A percentile compares a stretch with the other conserved stretches of the same genome.
Evolutionary conservation across 2,329 filamentous ascomycete genomes (phyloP).

Genomic region (Drechslerella dactyloides): DNA sequence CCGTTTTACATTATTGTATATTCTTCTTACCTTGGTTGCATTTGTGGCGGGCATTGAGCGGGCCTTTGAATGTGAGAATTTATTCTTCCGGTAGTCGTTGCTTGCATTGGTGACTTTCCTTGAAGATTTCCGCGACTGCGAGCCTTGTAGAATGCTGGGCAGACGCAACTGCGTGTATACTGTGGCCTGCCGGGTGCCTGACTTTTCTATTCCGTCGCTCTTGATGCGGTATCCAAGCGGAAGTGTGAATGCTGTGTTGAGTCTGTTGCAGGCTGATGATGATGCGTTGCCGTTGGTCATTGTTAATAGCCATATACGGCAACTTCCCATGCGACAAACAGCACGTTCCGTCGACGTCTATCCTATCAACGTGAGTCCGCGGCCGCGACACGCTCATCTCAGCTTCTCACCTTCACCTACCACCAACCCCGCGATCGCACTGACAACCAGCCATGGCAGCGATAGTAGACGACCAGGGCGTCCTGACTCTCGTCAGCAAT

Average conservation of each 20-base stretch:
- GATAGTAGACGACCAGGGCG: slow-evolving; percentile 59
- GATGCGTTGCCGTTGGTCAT: slow-evolving; percentile 20
- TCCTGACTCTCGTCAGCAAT: slow-evolving; percentile 69
- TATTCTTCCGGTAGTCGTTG: too few species aligned
- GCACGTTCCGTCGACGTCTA: neutral
- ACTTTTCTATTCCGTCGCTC: too few species aligned
- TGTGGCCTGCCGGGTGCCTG: too few species aligned
- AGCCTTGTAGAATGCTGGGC: too few species aligned
- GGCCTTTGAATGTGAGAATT: neutral
- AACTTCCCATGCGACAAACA: slow-evolving; percentile 25
- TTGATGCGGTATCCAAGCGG: too few species aligned
- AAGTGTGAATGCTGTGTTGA: slow-evolving; percentile 19
- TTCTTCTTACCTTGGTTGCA: neutral
- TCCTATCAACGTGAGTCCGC: neutral
- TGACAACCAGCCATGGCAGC: slow-evolving; percentile 24
- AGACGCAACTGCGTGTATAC: too few species aligned
- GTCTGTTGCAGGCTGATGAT: slow-evolving; percentile 22
- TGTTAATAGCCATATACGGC: slow-evolving; percentile 12
- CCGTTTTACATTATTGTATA: neutral
- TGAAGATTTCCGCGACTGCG: too few species aligned
- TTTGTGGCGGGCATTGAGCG: neutral
- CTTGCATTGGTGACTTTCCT: too few species aligned
- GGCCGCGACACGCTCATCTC: neutral
- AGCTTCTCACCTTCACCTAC: neutral
- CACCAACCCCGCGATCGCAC: slow-evolving; percentile 10